A percentile compares a stretch with the other conserved stretches of the same genome.
phyloP scores from a whole-genome alignment of 1,284 basidiomycete genomes.

The Trametes versicolor region DNA sequence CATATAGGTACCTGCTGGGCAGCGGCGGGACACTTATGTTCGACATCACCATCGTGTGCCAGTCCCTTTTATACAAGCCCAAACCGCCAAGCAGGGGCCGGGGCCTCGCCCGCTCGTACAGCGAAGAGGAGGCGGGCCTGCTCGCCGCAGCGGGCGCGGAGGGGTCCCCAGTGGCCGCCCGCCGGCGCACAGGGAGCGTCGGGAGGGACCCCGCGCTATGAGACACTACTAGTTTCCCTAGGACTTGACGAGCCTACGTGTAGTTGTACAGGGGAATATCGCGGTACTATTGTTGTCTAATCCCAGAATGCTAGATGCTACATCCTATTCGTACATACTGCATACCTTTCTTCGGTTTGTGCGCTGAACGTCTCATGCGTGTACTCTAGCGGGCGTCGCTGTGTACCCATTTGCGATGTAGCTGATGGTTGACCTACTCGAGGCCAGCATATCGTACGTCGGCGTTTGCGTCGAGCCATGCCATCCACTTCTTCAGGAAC shows the following conservation, averaged over 20 bases:
- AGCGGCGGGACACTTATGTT: conserved; percentile 91
- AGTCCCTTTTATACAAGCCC: conserved; percentile 61
- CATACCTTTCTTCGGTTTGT: not conserved
- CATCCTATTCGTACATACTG: conserved; percentile 11
- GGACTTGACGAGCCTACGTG: conserved; percentile 13
- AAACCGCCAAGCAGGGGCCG: conserved; percentile 37
- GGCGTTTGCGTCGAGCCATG: conserved; percentile 89
- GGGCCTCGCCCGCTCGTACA: conserved; percentile 34
- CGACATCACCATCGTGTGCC: conserved; percentile 85
- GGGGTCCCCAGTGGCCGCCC: conserved; percentile 37
- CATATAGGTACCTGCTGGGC: conserved; percentile 81
- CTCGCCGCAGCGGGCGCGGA: conserved; percentile 42
- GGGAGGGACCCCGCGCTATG: conserved; percentile 10
- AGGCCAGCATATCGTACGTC: conserved; percentile 87
- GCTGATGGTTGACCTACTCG: conserved; percentile 47
- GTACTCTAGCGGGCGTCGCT: not conserved
- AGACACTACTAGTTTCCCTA: not conserved
- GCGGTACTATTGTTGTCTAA: conserved; percentile 26
- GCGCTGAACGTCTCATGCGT: not conserved
- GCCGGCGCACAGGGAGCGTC: conserved; percentile 37
- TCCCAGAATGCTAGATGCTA: conserved; percentile 21
- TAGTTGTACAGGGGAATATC: conserved; percentile 24
- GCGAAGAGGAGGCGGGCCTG: conserved; percentile 44
- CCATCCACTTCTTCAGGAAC: conserved; percentile 90
- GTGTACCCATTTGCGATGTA: too few relatives aligned